Percentiles rank a stretch among this genome's conserved stretches.
Conservation (phyloP, 2,329 filamentous ascomycete species). For the Phaeosphaeria sp. region DNA sequence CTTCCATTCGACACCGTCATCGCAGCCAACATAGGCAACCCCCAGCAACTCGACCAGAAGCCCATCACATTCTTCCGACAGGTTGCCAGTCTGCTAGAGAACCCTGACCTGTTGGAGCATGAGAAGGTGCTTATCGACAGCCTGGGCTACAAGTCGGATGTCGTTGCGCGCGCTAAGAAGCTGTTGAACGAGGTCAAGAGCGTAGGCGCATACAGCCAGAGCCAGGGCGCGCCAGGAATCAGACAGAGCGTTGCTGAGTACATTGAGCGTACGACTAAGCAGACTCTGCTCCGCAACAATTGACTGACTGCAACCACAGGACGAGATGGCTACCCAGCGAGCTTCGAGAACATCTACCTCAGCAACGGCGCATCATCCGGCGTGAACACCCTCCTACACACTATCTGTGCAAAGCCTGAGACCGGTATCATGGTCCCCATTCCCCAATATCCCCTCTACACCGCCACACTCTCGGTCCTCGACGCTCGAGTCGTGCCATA, state of each 20-base stretch:
- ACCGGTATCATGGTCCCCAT: constrained; percentile 92
- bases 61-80: constrained; percentile 99
- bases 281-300: not conserved
- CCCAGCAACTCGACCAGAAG: constrained; percentile 98
- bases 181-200: constrained; percentile 84
- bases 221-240: constrained; percentile 84
- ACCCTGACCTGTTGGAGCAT: constrained; percentile 83
- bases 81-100: constrained; percentile 90
- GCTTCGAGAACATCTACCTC: constrained; percentile 84
- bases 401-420: constrained; percentile 79
- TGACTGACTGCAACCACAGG: constrained; percentile 53
- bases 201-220: constrained; percentile 96
- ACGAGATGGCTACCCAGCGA: constrained; percentile 86
- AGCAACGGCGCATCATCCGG: constrained; percentile 91
- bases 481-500: constrained; percentile 91
- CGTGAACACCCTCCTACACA: constrained; percentile 89
- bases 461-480: constrained; percentile 84
- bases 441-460: constrained; percentile 97
- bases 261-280: constrained; percentile 72
- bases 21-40: constrained; percentile 98
- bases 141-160: constrained; percentile 89
- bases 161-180: constrained; percentile 80
- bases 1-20: constrained; percentile 92
- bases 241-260: constrained; percentile 90
- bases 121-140: constrained; percentile 76